Conservation (phyloP, 1,284 basidiomycete species). For the Ustilago lituana region DNA sequence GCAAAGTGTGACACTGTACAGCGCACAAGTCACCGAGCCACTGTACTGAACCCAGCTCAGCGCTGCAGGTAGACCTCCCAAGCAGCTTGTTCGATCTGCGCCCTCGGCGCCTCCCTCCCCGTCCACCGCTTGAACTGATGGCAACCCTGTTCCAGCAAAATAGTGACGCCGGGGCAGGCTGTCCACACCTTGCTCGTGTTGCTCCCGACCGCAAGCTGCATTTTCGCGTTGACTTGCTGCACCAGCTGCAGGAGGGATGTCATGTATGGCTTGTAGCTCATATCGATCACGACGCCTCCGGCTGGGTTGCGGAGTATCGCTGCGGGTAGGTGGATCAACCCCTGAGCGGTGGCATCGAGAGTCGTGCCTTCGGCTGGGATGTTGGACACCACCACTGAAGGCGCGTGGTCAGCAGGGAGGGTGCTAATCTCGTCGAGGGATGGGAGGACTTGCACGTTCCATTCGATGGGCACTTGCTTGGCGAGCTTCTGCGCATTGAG, state of each 20-base stretch:
- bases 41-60: slow-evolving; percentile 1
- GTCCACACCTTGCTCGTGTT: slow-evolving; percentile 49
- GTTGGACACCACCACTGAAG: slow-evolving; percentile 59
- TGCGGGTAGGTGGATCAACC: slow-evolving; percentile 48
- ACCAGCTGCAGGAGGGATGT: slow-evolving; percentile 59
- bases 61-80: slow-evolving; percentile 53
- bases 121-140: slow-evolving; percentile 65
- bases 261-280: slow-evolving; percentile 64
- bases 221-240: slow-evolving; percentile 21
- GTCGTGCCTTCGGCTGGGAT: slow-evolving; percentile 60
- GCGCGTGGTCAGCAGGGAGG: slow-evolving; percentile 16
- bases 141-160: slow-evolving; percentile 64
- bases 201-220: slow-evolving; percentile 10
- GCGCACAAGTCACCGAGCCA: too few relatives aligned
- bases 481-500: slow-evolving; percentile 57
- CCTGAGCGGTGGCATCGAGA: slow-evolving; percentile 25
- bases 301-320: slow-evolving; percentile 40
- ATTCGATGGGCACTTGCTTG: slow-evolving; percentile 51
- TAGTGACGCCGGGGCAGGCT: slow-evolving; percentile 57
- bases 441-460: slow-evolving; percentile 55
- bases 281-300: slow-evolving; percentile 66
- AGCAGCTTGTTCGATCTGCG: slow-evolving; percentile 45
- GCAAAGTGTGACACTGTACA: too few relatives aligned
- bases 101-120: slow-evolving; percentile 51
- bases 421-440: slow-evolving; percentile 31